These are phyloP conservation scores for Barnettozyma botsteinii DNA, from an alignment of 805 yeast species.

Conservation along the genomic window DNA sequence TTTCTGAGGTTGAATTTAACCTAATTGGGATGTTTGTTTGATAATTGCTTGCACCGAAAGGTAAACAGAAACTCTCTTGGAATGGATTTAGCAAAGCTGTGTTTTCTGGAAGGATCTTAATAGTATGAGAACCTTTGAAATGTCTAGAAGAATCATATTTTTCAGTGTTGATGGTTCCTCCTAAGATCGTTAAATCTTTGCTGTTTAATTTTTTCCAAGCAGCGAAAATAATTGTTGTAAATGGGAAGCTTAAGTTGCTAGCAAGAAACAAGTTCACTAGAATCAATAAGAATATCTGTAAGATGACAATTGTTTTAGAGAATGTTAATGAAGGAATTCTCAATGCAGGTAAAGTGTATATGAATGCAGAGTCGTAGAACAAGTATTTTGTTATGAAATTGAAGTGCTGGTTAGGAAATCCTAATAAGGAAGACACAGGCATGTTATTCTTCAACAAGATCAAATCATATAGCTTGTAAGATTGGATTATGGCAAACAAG, in stretches of 20 bases:
- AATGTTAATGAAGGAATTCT: constrained; percentile 73
- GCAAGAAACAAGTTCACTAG: constrained; percentile 49
- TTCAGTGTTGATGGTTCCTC: constrained; percentile 34
- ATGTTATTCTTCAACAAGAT: constrained; percentile 47
- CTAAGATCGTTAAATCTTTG: constrained; percentile 48
- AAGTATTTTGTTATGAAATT: constrained; percentile 66
- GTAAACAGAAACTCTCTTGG: constrained; percentile 58
- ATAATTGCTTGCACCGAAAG: constrained; percentile 27
- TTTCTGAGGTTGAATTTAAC: constrained; percentile 71
- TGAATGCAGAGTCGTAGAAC: constrained; percentile 62
- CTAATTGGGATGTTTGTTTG: constrained; percentile 58
- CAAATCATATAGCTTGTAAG: constrained; percentile 78
- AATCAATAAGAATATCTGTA: constrained; percentile 43
- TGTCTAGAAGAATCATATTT: constrained; percentile 36
- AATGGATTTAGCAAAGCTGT: constrained; percentile 80
- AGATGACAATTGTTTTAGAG: constrained; percentile 46
- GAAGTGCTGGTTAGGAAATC: constrained; percentile 42
- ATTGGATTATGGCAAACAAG: constrained; percentile 67
- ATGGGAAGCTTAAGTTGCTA: constrained; percentile 43
- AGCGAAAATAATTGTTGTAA: constrained; percentile 35
- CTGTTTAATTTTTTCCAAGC: constrained; percentile 38
- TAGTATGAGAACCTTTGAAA: constrained; percentile 79
- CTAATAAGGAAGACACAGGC: constrained; percentile 27
- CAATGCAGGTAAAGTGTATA: constrained; percentile 67
- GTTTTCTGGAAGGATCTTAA: constrained; percentile 87